These are phyloP conservation scores for Nigrograna mackinnonii DNA, from an alignment of 2,329 filamentous ascomycete species.

Conservation along the genomic window DNA sequence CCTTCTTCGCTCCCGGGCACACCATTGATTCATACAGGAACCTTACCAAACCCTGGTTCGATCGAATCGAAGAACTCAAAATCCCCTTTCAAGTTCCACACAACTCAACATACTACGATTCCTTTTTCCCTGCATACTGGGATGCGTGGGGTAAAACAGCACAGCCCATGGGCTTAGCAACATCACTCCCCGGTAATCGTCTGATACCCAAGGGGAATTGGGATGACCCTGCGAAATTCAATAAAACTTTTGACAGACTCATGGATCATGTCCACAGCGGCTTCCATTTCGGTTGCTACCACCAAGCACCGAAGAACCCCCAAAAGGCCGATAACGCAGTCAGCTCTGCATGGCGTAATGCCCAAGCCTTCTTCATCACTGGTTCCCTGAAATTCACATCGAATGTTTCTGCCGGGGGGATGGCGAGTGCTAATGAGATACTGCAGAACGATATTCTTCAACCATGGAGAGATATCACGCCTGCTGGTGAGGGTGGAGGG, in stretches of 20 bases:
- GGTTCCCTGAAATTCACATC: background rate
- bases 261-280: slow-evolving; percentile 11
- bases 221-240: slow-evolving; percentile 20
- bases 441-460: slow-evolving; percentile 4
- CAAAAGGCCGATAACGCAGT: slow-evolving; percentile 22
- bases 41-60: slow-evolving; percentile 15
- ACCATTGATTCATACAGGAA: slow-evolving; percentile 16
- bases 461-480: slow-evolving; percentile 8
- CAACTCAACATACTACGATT: slow-evolving; percentile 5
- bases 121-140: slow-evolving; percentile 17
- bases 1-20: slow-evolving; percentile 20
- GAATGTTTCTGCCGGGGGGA: background rate
- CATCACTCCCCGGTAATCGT: slow-evolving; percentile 24
- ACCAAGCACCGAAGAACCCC: slow-evolving; percentile 17
- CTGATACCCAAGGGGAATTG: slow-evolving; percentile 26
- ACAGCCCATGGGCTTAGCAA: slow-evolving; percentile 17
- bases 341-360: slow-evolving; percentile 19
- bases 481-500: slow-evolving; percentile 7
- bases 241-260: slow-evolving; percentile 47
- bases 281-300: slow-evolving; percentile 18
- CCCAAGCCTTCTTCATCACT: slow-evolving; percentile 18
- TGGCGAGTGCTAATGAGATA: slow-evolving; percentile 1
- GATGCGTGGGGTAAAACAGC: slow-evolving; percentile 11
- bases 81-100: slow-evolving; percentile 13
- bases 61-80: slow-evolving; percentile 10